Percentiles rank a stretch among this genome's conserved stretches.
Evolutionary conservation across 176 grass and related monocot species (phyloP).

Genomic region (Secale cereale): DNA sequence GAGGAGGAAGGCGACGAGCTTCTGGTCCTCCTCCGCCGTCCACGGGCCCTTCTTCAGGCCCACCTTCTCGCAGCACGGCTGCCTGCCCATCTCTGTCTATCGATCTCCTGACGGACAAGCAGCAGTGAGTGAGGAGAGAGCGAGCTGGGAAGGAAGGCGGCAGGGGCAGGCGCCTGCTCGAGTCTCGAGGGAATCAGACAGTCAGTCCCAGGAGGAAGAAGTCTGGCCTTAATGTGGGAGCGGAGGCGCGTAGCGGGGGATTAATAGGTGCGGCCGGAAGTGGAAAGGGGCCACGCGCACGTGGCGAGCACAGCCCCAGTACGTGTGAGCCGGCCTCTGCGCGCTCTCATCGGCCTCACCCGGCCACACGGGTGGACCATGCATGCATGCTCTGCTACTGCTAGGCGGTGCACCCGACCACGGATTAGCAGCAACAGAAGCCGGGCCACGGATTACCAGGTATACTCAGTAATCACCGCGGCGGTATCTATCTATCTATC

Average conservation of each 20-base stretch:
- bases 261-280: conserved; percentile 44
- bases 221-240: conserved; percentile 5
- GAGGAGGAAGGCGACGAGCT: conserved; percentile 75
- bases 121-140: neutral
- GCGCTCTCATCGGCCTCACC: neutral
- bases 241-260: conserved; percentile 6
- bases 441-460: neutral
- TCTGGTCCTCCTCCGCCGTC: conserved; percentile 88
- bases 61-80: conserved; percentile 89
- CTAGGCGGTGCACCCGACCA: neutral
- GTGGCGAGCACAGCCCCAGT: conserved; percentile 7
- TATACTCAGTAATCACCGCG: neutral
- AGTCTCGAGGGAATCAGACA: neutral
- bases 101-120: neutral
- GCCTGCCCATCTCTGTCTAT: conserved; percentile 64
- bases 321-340: conserved; percentile 40
- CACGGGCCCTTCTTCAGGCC: conserved; percentile 91
- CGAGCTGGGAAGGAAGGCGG: neutral
- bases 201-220: neutral
- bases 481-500: neutral
- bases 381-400: neutral
- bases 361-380: neutral
- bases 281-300: conserved; percentile 29
- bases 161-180: neutral
- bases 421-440: neutral